phyloP scores from a whole-genome alignment of 306 rosid species.

The Cucumis sativus region Cucumber_9930_V3 NC_026659.2:25971501-25972000 shows the following conservation, averaged over 20 bases:
- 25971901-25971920: neutral
- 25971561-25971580: neutral
- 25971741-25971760: constrained; percentile 8
- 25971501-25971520: no score
- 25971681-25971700: neutral
- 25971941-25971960: no score
- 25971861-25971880: neutral
- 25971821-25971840: neutral
- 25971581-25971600: neutral
- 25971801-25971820: no score
- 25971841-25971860: constrained; percentile 7
- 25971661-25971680: neutral
- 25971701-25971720: neutral
- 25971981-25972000: no score
- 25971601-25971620: neutral
- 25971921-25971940: no score
- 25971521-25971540: neutral
- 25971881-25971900: neutral
- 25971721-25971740: neutral
- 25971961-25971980: no score
- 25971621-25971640: neutral
- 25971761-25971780: neutral
- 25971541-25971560: neutral
- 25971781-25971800: neutral
- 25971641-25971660: neutral